Evolutionary conservation across 2,329 filamentous ascomycete species (phyloP), one percentile per base, ranked within the genome.

Genomic region (Talaromyces sp.): DNA sequence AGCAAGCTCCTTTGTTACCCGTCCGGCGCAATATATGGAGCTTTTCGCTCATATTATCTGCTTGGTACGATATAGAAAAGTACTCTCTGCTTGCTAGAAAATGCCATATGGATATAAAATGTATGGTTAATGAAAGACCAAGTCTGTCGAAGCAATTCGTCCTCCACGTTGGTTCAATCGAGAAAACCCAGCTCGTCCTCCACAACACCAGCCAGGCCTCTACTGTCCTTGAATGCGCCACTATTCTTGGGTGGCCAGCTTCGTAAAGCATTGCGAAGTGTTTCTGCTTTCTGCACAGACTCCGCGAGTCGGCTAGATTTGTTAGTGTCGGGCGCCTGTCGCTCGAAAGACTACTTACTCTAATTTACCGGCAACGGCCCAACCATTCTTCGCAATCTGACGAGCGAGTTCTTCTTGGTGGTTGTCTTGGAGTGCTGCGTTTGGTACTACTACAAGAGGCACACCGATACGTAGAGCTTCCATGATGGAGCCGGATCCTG

Each of bases 331-430:
- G 14, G 31, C 41, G 7, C 50, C n/a, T 33, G n/a, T n/a, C 22
- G 56, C 70, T 50, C 72, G 63, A 63, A 24, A 45, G n/a, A 41
- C 57, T 31, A 62, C 54, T 41, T 39, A 92, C 89, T 84, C 82
- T 48, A 92, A 79, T 62, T 83, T 81, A 11, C 90, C 90, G 70
- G 88, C 84, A n/a, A 93, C 83, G 2, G 92, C 87, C 77, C 96
- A 96, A 27, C 90, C 89, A 69, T 92, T 86, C 27, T 82, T 80
- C 37, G 90, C 86, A 64, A 98, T 84, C 69, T 91, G 88, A 59
- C 88, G 82, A 0, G 94, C 94, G 63, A 99, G 85, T 76, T 98
- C 92, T 22, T 87, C 85, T 77, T 99, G 95, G 74, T 99, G 95
- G 72, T 99, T 94, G 73, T 96, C 88, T 71, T 97, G 84, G 0